A percentile compares a stretch with the other conserved stretches of the same genome.
These are phyloP conservation scores for Rhododendron griersonianum DNA, from an alignment of 148 eudicot species.

Conservation along the genomic window DNA sequence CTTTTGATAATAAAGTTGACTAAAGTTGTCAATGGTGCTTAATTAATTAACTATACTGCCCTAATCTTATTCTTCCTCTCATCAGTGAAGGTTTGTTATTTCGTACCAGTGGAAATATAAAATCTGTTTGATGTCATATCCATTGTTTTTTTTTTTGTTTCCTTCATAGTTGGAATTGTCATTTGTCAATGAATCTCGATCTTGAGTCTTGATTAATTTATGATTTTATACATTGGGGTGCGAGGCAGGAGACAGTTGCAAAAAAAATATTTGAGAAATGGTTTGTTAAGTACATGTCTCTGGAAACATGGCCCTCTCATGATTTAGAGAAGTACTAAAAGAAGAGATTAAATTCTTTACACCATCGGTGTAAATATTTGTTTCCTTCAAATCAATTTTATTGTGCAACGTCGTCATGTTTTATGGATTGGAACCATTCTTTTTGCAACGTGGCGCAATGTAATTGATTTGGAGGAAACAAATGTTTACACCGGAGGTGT, in stretches of 20 bases:
- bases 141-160: background rate
- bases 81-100: background rate
- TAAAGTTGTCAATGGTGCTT: background rate
- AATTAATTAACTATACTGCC: background rate
- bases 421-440: no score
- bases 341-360: no score
- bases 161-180: background rate
- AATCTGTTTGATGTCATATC: background rate
- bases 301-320: background rate
- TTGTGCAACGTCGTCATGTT: no score
- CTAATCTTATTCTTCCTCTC: background rate
- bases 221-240: background rate
- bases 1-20: background rate
- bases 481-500: no score
- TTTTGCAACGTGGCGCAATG: no score
- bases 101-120: background rate
- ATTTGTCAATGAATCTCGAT: background rate
- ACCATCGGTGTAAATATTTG: no score
- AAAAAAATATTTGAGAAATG: background rate
- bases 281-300: background rate
- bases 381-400: no score
- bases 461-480: no score
- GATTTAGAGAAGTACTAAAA: background rate
- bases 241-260: background rate
- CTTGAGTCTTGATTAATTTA: background rate